Conservation (phyloP, 2,329 filamentous ascomycete genomes). For the Thelonectria discophora region DNA sequence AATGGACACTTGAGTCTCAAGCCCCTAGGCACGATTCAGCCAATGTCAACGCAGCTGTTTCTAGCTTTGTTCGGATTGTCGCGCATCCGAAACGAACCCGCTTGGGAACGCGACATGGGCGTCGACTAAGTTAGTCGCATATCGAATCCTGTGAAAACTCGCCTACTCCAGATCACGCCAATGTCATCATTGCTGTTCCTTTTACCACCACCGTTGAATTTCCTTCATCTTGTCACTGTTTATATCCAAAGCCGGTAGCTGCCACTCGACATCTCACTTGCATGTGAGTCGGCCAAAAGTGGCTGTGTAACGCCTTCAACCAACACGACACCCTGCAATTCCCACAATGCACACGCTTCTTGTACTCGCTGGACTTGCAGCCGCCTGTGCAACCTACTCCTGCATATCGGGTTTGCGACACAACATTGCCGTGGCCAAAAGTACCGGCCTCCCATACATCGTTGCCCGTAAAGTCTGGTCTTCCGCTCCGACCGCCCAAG, state of each 20-base stretch:
- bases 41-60: constrained; percentile 2
- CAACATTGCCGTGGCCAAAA: constrained; percentile 61
- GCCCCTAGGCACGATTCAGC: background rate
- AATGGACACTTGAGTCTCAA: constrained; percentile 1
- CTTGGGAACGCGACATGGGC: background rate
- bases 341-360: constrained; percentile 47
- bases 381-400: constrained; percentile 47
- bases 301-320: background rate
- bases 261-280: background rate
- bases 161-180: background rate
- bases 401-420: constrained; percentile 47
- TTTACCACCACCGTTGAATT: background rate
- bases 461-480: constrained; percentile 56
- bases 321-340: constrained; percentile 31
- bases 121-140: background rate
- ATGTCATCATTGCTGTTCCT: background rate
- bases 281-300: background rate
- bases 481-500: background rate
- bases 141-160: no score
- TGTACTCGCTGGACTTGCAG: constrained; percentile 45
- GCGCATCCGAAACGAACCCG: constrained; percentile 16
- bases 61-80: background rate
- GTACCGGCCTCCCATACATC: constrained; percentile 61
- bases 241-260: no score
- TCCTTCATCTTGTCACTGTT: no score